Base-by-base conservation (phyloP, 139 green algal species). In the Picochlorum sp. region DNA sequence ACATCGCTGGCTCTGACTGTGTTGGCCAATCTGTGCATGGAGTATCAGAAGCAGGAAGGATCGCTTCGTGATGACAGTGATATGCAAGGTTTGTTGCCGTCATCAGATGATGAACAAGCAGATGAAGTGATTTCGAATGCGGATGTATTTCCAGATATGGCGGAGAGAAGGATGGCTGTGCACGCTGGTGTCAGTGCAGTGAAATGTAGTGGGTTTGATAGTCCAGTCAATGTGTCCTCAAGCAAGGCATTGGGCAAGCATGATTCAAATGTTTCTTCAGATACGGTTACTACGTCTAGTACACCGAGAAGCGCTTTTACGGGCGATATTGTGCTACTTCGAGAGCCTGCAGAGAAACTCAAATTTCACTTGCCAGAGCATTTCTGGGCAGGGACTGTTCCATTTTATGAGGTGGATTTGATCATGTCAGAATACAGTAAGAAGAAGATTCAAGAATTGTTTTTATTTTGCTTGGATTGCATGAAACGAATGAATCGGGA, bases 41-140 rank as follows among this genome's bases (percentile, higher is more conserved):
- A 32, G 58, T 65, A 65, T 26, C 20, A 57, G 23, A 49, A 59
- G 21, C 58, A 65, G 56, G 10, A 62, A 65, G 23, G 57, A 20
- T 65, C n/a, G 8, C 16, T 45, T 54, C 56, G 0, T n/a, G 56
- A 62, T 21, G 50, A 11, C 10, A 14, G 23, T 58, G 50, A 41
- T 11, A 41, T 41, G 34, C 34, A 41, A 1, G 34, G 5, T 14
- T 41, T 11, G 34, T 41, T 14, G 34, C 34, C 7, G 1, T 11
- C 47, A 54, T 54, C 47, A 8, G 47, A 54, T 54, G n/a, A 26
- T 54, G 47, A 54, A 3, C 34, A 41, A 41, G 8, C 34, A 41
- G 34, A 41, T 20, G 47, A 54, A 0, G 3, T 23, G 16, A 21
- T 54, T 20, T 54, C 47, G 5, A 21, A 54, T 54, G 47, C 47